Evolutionary conservation across 805 yeast genomes (phyloP).

Genomic region (Cyberlindnera maritima): DNA sequence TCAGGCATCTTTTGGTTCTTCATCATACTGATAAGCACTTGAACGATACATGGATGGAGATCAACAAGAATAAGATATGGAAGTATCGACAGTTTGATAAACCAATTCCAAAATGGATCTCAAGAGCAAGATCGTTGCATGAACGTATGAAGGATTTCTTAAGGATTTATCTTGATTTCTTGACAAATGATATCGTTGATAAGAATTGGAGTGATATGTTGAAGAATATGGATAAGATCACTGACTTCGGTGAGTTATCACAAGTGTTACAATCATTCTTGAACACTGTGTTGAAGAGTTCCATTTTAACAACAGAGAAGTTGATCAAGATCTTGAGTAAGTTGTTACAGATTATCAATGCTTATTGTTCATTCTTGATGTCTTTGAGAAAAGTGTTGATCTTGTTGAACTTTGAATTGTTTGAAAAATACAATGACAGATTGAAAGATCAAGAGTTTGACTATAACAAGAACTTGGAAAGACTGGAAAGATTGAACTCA

Average conservation of each 20-base stretch:
- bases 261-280: slow-evolving; percentile 52
- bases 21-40: slow-evolving; percentile 58
- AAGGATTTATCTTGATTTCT: slow-evolving; percentile 51
- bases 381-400: slow-evolving; percentile 56
- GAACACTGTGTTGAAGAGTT: slow-evolving; percentile 61
- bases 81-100: slow-evolving; percentile 41
- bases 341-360: slow-evolving; percentile 45
- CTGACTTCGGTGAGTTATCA: slow-evolving; percentile 42
- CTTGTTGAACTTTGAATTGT: slow-evolving; percentile 45
- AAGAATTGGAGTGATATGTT: slow-evolving; percentile 46
- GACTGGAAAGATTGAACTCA: slow-evolving; percentile 40
- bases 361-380: slow-evolving; percentile 46
- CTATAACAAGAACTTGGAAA: slow-evolving; percentile 35
- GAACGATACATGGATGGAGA: slow-evolving; percentile 70
- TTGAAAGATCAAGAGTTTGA: slow-evolving; percentile 39
- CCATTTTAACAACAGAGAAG: slow-evolving; percentile 60
- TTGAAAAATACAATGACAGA: slow-evolving; percentile 34
- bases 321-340: slow-evolving; percentile 45
- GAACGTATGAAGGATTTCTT: slow-evolving; percentile 48
- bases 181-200: slow-evolving; percentile 59
- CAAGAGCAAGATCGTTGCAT: slow-evolving; percentile 53
- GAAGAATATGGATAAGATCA: slow-evolving; percentile 25
- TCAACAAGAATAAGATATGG: slow-evolving; percentile 68
- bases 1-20: slow-evolving; percentile 65
- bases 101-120: slow-evolving; percentile 50